A percentile compares a stretch with the other conserved stretches of the same genome.
Conservation (phyloP, 192 early-diverging fungal genomes). For the Entrophospora sp. region DNA sequence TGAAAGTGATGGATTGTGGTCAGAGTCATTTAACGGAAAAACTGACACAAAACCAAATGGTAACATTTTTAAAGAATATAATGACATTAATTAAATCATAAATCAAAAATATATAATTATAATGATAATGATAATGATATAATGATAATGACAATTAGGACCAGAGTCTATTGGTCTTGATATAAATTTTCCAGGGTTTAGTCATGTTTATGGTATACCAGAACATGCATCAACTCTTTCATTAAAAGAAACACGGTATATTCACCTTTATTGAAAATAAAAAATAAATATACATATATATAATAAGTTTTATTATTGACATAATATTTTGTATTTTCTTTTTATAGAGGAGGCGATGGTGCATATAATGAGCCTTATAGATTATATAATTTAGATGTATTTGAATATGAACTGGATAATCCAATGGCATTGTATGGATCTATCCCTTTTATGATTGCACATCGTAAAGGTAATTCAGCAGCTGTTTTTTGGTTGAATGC, state of each 20-base stretch:
- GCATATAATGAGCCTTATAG: constrained; percentile 89
- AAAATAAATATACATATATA: neutral
- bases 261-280: neutral
- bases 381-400: constrained; percentile 96
- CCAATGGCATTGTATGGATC: constrained; percentile 97
- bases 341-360: constrained; percentile 44
- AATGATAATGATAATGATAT: no score
- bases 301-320: neutral
- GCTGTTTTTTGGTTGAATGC: constrained; percentile 90
- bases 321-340: neutral
- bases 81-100: neutral
- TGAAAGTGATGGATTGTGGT: constrained; percentile 56
- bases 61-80: constrained; percentile 17
- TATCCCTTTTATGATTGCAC: constrained; percentile 89
- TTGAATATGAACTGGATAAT: constrained; percentile 91
- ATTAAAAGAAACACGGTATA: constrained; percentile 77
- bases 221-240: constrained; percentile 85
- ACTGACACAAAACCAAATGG: constrained; percentile 91
- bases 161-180: constrained; percentile 93
- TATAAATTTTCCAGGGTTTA: constrained; percentile 75
- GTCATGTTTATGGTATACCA: constrained; percentile 92
- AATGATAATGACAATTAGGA: no score
- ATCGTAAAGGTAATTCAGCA: constrained; percentile 60
- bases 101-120: no score
- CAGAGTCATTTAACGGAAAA: constrained; percentile 82